Conservation (phyloP, 257 asterid species). For the Osmanthus fragrans region DNA sequence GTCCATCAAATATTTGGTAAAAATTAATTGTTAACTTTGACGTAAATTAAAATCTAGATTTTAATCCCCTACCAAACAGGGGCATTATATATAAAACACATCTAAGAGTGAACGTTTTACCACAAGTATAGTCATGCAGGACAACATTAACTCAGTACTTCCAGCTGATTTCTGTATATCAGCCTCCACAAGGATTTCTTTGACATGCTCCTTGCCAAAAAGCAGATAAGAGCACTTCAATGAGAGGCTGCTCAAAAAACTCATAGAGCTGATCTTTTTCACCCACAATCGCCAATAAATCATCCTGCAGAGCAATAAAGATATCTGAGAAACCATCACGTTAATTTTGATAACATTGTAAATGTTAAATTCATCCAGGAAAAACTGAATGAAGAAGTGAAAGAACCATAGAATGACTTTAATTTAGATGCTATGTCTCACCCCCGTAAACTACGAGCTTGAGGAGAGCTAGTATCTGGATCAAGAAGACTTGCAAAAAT, state of each 20-base stretch:
- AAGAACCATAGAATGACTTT: constrained; percentile 8
- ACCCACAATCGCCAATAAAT: constrained; percentile 66
- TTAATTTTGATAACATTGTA: constrained; percentile 17
- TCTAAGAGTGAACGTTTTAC: constrained; percentile 39
- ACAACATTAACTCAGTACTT: constrained; percentile 60
- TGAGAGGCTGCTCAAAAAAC: constrained; percentile 69
- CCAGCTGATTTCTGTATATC: constrained; percentile 71
- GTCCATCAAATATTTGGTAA: too few relatives aligned
- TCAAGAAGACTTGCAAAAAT: constrained; percentile 62
- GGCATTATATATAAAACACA: constrained; percentile 11
- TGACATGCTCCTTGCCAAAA: constrained; percentile 79
- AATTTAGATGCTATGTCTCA: constrained; percentile 41
- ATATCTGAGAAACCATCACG: constrained; percentile 30
- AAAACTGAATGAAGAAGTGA: constrained; percentile 4
- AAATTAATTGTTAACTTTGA: too few relatives aligned
- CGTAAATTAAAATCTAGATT: too few relatives aligned
- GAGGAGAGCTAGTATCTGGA: constrained; percentile 58
- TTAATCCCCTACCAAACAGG: too few relatives aligned
- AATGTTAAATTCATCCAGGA: constrained; percentile 4
- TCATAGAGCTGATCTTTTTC: constrained; percentile 77
- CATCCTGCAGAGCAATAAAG: constrained; percentile 55
- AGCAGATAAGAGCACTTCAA: constrained; percentile 86
- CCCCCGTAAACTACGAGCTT: constrained; percentile 71
- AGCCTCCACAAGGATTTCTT: constrained; percentile 80
- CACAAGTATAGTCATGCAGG: constrained; percentile 97